phyloP scores from a whole-genome alignment of 345 rosid genomes.

The Carallia brachiata region DNA sequence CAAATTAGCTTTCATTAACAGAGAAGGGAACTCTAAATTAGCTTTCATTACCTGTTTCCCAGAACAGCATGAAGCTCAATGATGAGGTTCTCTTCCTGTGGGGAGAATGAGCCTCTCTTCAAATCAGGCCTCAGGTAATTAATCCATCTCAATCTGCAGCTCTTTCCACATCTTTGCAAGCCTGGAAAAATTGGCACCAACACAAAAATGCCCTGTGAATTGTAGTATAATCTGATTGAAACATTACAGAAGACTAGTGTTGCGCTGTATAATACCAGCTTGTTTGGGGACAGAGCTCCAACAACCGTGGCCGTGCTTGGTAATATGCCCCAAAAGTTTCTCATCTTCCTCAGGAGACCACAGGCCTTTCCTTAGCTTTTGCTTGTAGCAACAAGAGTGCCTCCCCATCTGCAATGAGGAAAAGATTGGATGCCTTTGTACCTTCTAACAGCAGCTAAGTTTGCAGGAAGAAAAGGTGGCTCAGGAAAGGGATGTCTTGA shows the following conservation, averaged over 20 bases:
- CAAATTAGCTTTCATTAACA: not conserved
- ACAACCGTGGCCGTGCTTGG: conserved; percentile 90
- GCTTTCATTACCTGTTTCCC: conserved; percentile 61
- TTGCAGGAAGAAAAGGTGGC: conserved; percentile 29
- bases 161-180: conserved; percentile 94
- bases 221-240: not conserved
- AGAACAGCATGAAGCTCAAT: conserved; percentile 89
- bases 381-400: conserved; percentile 96
- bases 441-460: conserved; percentile 18
- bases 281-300: conserved; percentile 99
- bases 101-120: conserved; percentile 94
- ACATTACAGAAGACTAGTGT: not conserved
- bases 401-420: conserved; percentile 59
- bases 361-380: conserved; percentile 96
- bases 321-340: conserved; percentile 81
- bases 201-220: not conserved
- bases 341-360: conserved; percentile 99
- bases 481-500: conserved; percentile 15
- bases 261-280: conserved; percentile 49
- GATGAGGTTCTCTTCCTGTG: conserved; percentile 81
- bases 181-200: conserved; percentile 41
- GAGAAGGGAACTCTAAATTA: not conserved
- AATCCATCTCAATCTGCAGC: conserved; percentile 96
- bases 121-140: conserved; percentile 96
- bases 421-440: conserved; percentile 1